Conservation (phyloP, 805 yeast genomes). For the Sugiyamaella mastotermitis region DNA sequence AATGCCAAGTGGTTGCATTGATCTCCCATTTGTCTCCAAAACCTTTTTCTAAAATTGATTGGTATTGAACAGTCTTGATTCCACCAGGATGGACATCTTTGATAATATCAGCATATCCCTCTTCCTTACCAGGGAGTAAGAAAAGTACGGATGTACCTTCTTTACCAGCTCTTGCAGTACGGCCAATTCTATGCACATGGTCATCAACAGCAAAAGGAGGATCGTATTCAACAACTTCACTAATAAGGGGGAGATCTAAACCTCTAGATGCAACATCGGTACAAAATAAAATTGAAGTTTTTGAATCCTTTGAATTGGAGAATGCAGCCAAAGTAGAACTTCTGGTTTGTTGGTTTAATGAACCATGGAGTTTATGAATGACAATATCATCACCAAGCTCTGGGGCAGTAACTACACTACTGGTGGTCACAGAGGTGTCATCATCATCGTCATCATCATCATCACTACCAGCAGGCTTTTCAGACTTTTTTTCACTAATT, state of each 20-base stretch:
- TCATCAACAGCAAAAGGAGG: constrained; percentile 94
- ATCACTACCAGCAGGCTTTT: constrained; percentile 30
- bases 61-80: constrained; percentile 44
- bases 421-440: constrained; percentile 22
- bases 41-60: constrained; percentile 26
- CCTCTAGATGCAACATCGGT: constrained; percentile 99
- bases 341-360: constrained; percentile 77
- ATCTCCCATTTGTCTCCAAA: constrained; percentile 68
- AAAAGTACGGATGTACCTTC: constrained; percentile 73
- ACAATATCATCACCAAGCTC: constrained; percentile 41
- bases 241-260: constrained; percentile 79
- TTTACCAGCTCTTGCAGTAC: constrained; percentile 97
- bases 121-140: constrained; percentile 85
- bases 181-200: constrained; percentile 92
- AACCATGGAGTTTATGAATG: constrained; percentile 80
- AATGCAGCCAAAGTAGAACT: constrained; percentile 68
- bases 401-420: constrained; percentile 50
- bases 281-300: constrained; percentile 59
- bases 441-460: constrained; percentile 31
- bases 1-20: constrained; percentile 94
- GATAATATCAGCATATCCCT: constrained; percentile 65
- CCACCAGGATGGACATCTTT: constrained; percentile 52
- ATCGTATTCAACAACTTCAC: constrained; percentile 85
- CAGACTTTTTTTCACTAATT: constrained; percentile 13
- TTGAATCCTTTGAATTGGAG: constrained; percentile 22